Evolutionary conservation across 768 basidiomycete genomes (phyloP), one percentile per base, ranked within the genome.

Genomic region (Macrolepiota dolichaula): DNA sequence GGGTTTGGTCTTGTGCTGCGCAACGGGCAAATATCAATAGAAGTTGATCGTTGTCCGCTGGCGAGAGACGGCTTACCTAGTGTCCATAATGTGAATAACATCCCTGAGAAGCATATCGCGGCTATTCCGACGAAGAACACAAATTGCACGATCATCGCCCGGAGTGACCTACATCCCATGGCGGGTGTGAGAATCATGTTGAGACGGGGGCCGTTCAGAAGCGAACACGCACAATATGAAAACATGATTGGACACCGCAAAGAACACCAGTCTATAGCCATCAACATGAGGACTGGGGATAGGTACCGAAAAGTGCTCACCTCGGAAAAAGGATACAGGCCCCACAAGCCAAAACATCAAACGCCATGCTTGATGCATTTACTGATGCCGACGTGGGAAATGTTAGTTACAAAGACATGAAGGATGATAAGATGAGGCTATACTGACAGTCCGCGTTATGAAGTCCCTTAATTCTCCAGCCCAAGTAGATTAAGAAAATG

Each of bases 241-340:
- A 29, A 92, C 85, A 57, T 91, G 91, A 61, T 92, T 89, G 2
- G 85, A 85, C 25, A 94, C 81, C 1, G 86, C 84, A 68, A 91
- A 92, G 70, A 94, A 94, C 0, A 89, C 92, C 44, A 94, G 73
- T 55, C 91, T 74, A 40, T 11, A 24, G 38, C 44, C 84, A 62
- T 57, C 49, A 62, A 56, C 24, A 61, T 49, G 46, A 29, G 37
- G 19, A 32, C 51, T 36, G 51, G 51, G n/a, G 55, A 19, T 12
- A 36, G 17, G 11, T 46, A 46, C 37, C 42, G 42, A 51, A 27
- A 59, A 51, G 47, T 15, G 66, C 73, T 29, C 66, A 88, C 86
- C 93, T 83, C 22, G 94, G 94, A 67, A 94, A 89, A 25, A 96
- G 79, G 55, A 95, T 86, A 67, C 92, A 94, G 2, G 88, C 92